Conservation (phyloP, 441 rosid species). For the Sinapis alba region DNA sequence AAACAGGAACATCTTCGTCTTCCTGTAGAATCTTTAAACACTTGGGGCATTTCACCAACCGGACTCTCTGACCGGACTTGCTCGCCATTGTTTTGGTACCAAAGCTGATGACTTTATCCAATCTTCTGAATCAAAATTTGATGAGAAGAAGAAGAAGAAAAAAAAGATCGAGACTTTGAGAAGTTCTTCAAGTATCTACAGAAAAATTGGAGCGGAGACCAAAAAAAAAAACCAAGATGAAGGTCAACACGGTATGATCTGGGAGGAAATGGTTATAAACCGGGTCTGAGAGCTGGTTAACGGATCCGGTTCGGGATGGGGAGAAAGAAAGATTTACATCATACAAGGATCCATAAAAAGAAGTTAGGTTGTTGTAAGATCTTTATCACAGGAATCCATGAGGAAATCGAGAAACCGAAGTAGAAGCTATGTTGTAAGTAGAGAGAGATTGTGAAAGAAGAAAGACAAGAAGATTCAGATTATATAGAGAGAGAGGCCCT, state of each 20-base stretch:
- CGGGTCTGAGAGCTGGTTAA: constrained; percentile 20
- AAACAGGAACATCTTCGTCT: constrained; percentile 60
- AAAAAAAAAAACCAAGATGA: neutral
- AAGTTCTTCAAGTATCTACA: neutral
- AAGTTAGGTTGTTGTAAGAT: constrained; percentile 18
- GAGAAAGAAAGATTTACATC: constrained; percentile 22
- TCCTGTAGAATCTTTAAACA: constrained; percentile 71
- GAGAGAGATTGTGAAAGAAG: constrained; percentile 31
- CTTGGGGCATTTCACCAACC: constrained; percentile 80
- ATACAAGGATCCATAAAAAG: constrained; percentile 11
- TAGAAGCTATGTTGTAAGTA: constrained; percentile 11
- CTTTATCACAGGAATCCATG: neutral
- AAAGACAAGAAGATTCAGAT: constrained; percentile 18
- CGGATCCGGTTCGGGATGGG: constrained; percentile 29
- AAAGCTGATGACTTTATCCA: constrained; percentile 1
- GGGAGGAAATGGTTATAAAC: neutral
- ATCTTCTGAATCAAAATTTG: constrained; percentile 1
- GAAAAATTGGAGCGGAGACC: constrained; percentile 20
- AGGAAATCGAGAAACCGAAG: constrained; percentile 15
- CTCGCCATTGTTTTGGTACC: constrained; percentile 47
- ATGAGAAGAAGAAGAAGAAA: neutral
- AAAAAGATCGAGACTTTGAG: constrained; percentile 25
- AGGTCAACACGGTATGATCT: constrained; percentile 35
- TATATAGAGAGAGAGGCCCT: constrained; percentile 17
- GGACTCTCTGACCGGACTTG: constrained; percentile 46